Percentiles rank a stretch among this genome's conserved stretches.
Evolutionary conservation across 2,329 filamentous ascomycete genomes (phyloP).

Genomic region (Dactylellina sp.): DNA sequence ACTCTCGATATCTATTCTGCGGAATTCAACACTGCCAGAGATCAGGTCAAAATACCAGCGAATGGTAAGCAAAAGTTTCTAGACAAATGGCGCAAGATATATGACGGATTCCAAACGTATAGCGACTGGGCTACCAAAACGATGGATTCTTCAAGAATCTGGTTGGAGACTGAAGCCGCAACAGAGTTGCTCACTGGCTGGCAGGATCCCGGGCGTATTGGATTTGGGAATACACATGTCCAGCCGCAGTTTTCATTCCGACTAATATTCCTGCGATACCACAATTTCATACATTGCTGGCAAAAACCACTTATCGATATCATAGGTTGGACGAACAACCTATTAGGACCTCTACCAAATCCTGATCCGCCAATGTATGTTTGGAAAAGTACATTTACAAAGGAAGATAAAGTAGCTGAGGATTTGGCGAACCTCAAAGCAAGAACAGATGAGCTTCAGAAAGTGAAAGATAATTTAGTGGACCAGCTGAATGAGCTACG

Average conservation of each 20-base stretch:
- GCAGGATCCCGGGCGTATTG: constrained; percentile 16
- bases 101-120: not conserved
- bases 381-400: constrained; percentile 2
- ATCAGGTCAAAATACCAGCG: constrained; percentile 4
- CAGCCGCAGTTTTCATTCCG: not conserved
- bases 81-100: constrained; percentile 1
- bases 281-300: not conserved
- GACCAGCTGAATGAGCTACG: not conserved
- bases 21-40: not conserved
- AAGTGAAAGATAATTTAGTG: constrained; percentile 1
- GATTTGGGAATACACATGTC: not conserved
- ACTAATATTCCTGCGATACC: constrained; percentile 7
- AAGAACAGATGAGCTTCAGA: not conserved
- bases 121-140: not conserved
- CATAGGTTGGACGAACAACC: constrained; percentile 6
- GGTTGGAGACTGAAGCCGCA: not conserved
- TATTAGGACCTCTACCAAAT: constrained; percentile 3
- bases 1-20: constrained; percentile 5
- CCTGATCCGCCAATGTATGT: not conserved
- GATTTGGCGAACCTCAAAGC: not conserved
- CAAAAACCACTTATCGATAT: not conserved
- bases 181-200: not conserved
- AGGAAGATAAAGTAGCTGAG: not conserved
- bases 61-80: constrained; percentile 3
- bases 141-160: not conserved